Base-by-base conservation (phyloP, 257 asterid genomes). In the Misopates orontium region DNA sequence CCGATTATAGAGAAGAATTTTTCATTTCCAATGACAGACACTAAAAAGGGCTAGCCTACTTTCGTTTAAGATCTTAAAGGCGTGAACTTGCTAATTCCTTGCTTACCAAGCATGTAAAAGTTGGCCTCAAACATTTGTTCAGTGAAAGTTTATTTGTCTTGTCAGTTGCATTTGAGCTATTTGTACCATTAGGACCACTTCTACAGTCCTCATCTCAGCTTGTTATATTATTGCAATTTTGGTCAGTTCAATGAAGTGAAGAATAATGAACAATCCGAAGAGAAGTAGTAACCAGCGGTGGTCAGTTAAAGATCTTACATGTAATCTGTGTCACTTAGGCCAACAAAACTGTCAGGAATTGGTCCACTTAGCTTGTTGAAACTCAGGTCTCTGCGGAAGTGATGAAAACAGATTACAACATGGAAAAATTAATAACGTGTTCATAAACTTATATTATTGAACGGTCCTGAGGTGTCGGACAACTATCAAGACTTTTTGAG, bases 341-440 rank as follows among this genome's bases (percentile, higher is more conserved):
- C 44, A 0, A 0, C 0, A 70, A 67, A 78, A 73, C 54, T 84
- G 9, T 41, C 68, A 0, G 90, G 91, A 64, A 89, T 75, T 8
- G 74, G 77, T 60, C 96, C 95, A 28, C 73, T 83, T 71, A 89
- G 62, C 68, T 77, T 85, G 84, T 89, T 89, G 81, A 86, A 86
- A 72, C 88, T 83, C 69, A 89, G 71, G 76, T 86, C 96, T 64
- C 95, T 89, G 86, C 82, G 71, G 7, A 58, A 62, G 19, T 9
- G 44, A 55, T 20, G 36, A 28, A 28, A 28, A 7, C 36, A 28
- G 3, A 28, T 28, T 28, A 28, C 36, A n/a, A n/a, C n/a, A n/a
- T 28, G 3, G 36, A 28, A 2, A 7, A 28, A 28, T 7, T 28
- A 28, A 28, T 28, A 28, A 28, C 36, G 3, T 7, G 3, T 2